A percentile compares a stretch with the other conserved stretches of the same genome.
Conservation (phyloP, 2,329 filamentous ascomycete species). For the Curvularia hawaiiensis region DNA sequence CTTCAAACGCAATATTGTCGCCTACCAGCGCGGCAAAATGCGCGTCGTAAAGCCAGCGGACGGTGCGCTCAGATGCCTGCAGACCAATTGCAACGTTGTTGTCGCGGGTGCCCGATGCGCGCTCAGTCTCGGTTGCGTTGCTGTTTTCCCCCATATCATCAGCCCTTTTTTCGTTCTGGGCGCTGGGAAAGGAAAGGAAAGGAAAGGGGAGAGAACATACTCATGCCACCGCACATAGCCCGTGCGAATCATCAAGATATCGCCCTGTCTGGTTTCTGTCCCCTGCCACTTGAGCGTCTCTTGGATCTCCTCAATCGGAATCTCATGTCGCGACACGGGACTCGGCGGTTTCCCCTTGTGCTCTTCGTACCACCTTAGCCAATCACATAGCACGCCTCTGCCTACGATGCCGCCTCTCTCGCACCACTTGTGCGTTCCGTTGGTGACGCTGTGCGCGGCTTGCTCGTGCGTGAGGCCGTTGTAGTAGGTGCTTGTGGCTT, state of each 20-base stretch:
- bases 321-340: conserved; percentile 37
- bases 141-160: conserved; percentile 6
- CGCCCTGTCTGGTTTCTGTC: conserved; percentile 35
- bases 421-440: conserved; percentile 46
- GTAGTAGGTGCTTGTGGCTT: conserved; percentile 35
- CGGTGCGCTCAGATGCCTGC: conserved; percentile 37
- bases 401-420: conserved; percentile 45
- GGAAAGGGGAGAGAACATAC: conserved; percentile 12
- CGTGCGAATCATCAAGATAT: conserved; percentile 44
- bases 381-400: conserved; percentile 42
- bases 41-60: conserved; percentile 47
- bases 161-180: too few relatives aligned
- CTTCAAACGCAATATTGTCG: conserved; percentile 51
- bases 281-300: conserved; percentile 40
- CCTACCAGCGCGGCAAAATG: conserved; percentile 45
- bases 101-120: conserved; percentile 41
- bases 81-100: conserved; percentile 42
- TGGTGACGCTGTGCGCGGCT: conserved; percentile 26
- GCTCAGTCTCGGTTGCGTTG: conserved; percentile 31
- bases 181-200: not conserved
- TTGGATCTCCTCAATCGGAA: conserved; percentile 37
- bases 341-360: conserved; percentile 36
- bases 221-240: conserved; percentile 55
- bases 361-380: conserved; percentile 40
- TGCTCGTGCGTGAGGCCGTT: conserved; percentile 41